Base-by-base conservation (phyloP, 495 filamentous ascomycete genomes). In the Hypoxylon perforatum region DNA sequence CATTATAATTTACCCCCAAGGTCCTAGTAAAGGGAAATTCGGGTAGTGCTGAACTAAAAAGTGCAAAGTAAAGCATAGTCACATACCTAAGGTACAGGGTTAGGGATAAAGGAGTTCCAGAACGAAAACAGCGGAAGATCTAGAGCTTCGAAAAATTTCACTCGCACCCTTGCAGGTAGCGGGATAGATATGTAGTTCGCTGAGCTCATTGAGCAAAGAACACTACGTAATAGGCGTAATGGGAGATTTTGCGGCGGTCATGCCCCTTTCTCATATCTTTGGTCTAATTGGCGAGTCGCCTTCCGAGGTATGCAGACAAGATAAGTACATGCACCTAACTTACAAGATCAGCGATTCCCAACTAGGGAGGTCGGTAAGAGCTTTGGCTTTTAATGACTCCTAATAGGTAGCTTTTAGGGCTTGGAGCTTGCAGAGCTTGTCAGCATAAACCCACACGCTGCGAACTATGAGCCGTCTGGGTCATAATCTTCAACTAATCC, bases 291-390 rank as follows among this genome's bases (percentile, higher is more conserved):
- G 25, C 7, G 25, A 28, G n/a, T 7, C 3, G 25, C 25, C 7
- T 28, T 28, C 25, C 25, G 25, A 28, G 7, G 25, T 28, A 28
- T 28, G 7, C 25, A 7, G n/a, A n/a, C n/a, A n/a, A n/a, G n/a
- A n/a, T n/a, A n/a, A n/a, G 3, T 28, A 28, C 3, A 28, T 28
- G 7, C 7, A 7, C 35, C 8, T 4, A 47, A 48, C n/a, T n/a
- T 57, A 63, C 63, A 68, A 56, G 59, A 55, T 22, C 42, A 39
- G 54, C 38, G 54, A 49, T 68, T 59, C 59, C 48, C 38, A 38
- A 56, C 36, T 63, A 46, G 65, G 58, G 57, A 60, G 65, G 60
- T 56, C 60, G 36, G 63, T 55, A 57, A 51, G 56, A 36, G 33
- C 38, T 51, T 39, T 38, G 14, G 36, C 36, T 5, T 18, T 7